Evolutionary conservation across 2,329 filamentous ascomycete genomes (phyloP), one percentile per base, ranked within the genome.

Genomic region (Penicillium sp.): DNA sequence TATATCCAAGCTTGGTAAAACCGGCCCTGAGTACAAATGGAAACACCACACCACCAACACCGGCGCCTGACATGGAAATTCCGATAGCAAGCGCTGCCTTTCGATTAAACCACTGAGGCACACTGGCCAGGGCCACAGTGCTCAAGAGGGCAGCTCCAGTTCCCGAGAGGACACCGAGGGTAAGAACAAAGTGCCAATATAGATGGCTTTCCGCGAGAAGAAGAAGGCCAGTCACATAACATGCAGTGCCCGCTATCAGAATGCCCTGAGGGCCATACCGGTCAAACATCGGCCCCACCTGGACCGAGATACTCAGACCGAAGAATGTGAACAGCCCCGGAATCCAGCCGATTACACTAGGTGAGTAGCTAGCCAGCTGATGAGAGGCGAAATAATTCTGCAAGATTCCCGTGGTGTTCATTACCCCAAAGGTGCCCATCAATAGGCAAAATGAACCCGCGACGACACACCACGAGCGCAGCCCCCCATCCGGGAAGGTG

Each of bases 251-350:
- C 0, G 69, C 55, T 4, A 75, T 67, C 1, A 74, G 70, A 11
- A 81, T 70, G 18, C 73, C 61, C 4, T 69, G 71, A 0, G 79
- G 77, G 0, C 79, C 79, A 47, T 80, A 77, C 0, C 70, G 69
- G 53, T 81, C 79, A 56, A 81, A 78, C n/a, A 81, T 59, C 0
- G 79, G 79, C 0, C 79, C 79, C 7, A 79, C 70, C 53, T 78
- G 76, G 16, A 81, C 74, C 11, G 77, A 78, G 2, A 79, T 64
- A 1, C 73, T 64, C 0, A 81, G 67, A 0, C 73, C 66, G 0
- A 81, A 66, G 53, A 79, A 79, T 3, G 77, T 72, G 58, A 79
- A 80, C 0, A 79, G 56, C 0, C 78, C 76, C 0, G 75, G 74
- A 27, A 81, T 80, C 79, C 79, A 81, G 14, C 78, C 79, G 2